Conservation (phyloP, 768 basidiomycete genomes). For the Lyophyllum semitale region DNA sequence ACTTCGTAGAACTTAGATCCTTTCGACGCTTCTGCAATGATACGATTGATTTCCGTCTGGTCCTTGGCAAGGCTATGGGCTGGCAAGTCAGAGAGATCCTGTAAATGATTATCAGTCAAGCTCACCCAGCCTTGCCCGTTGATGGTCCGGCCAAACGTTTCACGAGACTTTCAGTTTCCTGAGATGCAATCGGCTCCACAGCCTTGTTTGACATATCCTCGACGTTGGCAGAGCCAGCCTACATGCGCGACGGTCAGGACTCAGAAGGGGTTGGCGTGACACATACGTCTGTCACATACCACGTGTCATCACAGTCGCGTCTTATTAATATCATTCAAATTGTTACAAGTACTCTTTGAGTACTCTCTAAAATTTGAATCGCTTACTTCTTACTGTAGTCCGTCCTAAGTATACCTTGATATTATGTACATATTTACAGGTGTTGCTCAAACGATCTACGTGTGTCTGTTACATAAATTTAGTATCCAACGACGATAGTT, state of each 20-base stretch:
- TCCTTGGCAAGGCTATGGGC: slow-evolving; percentile 66
- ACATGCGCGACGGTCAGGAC: neutral
- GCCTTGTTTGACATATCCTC: neutral
- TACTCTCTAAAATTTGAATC: no score
- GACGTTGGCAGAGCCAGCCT: no score
- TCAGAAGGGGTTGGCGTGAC: neutral
- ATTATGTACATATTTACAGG: no score
- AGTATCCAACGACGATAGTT: no score
- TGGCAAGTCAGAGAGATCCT: neutral
- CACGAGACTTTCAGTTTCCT: slow-evolving; percentile 69
- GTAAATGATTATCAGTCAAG: neutral
- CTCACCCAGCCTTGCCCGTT: slow-evolving; percentile 84
- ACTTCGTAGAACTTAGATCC: slow-evolving; percentile 93
- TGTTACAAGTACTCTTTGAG: no score
- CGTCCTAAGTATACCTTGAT: no score
- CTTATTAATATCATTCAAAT: no score
- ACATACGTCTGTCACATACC: neutral
- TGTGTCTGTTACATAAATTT: no score
- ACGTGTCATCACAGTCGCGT: neutral
- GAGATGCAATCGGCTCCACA: slow-evolving; percentile 40
- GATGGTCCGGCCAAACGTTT: slow-evolving; percentile 87
- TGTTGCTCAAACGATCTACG: no score
- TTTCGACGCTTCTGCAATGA: slow-evolving; percentile 89
- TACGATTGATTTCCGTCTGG: slow-evolving; percentile 81
- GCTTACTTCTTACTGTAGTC: no score